These are phyloP conservation scores for Ogataea hybrid DNA, from an alignment of 1,139 yeast species.

Conservation along the genomic window DNA sequence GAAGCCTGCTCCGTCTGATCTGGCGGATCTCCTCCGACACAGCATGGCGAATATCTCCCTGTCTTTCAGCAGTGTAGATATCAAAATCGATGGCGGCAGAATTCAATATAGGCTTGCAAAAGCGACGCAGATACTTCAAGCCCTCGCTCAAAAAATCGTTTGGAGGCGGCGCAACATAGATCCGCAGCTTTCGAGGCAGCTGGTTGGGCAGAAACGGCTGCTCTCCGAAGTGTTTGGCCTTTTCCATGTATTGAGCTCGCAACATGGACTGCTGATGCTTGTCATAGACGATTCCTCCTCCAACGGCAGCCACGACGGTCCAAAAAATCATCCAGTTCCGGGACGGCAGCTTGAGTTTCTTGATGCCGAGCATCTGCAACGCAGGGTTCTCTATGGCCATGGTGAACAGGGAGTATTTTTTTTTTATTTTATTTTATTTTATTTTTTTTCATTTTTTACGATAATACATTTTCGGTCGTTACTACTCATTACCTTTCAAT, in stretches of 20 bases:
- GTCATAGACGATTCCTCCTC: constrained; percentile 80
- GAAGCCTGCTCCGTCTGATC: constrained; percentile 40
- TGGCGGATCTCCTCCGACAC: constrained; percentile 85
- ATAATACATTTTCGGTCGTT: constrained; percentile 1
- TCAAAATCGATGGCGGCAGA: constrained; percentile 88
- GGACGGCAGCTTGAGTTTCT: constrained; percentile 74
- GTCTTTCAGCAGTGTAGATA: constrained; percentile 69
- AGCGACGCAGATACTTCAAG: constrained; percentile 69
- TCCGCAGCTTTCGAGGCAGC: constrained; percentile 72
- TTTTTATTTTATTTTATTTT: background rate
- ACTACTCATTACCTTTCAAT: constrained; percentile 34
- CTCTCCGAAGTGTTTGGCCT: constrained; percentile 42
- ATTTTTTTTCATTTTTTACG: background rate
- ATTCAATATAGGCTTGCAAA: constrained; percentile 82
- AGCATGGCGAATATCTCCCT: constrained; percentile 79
- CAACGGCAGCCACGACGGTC: constrained; percentile 60
- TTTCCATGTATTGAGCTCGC: constrained; percentile 63
- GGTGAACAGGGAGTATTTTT: constrained; percentile 3
- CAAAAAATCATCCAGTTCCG: constrained; percentile 94
- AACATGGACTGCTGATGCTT: constrained; percentile 66
- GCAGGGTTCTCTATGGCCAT: constrained; percentile 83
- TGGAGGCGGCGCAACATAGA: constrained; percentile 95
- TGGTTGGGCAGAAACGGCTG: constrained; percentile 42
- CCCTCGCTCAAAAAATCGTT: constrained; percentile 84
- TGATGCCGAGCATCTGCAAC: constrained; percentile 82